A percentile compares a stretch with the other conserved stretches of the same genome.
Evolutionary conservation across 129 eudicot species (phyloP).

Genomic region (Chrysanthemum makinoi): DNA sequence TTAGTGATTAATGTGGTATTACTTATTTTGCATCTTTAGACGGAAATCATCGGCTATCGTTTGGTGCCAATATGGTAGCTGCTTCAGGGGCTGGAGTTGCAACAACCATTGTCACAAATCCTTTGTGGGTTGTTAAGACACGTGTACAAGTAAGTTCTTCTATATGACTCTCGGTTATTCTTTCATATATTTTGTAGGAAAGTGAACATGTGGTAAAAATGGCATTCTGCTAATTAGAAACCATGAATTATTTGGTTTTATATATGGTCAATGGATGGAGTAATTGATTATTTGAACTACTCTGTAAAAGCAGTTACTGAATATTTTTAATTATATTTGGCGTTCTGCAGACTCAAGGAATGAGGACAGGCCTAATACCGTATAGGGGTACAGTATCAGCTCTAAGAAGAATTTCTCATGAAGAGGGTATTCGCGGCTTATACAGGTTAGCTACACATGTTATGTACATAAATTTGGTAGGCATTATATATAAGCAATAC

Average conservation of each 20-base stretch:
- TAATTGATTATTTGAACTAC: too few species aligned
- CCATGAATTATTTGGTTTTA: too few species aligned
- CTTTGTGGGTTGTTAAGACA: slow-evolving; percentile 99
- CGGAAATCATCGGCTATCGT: slow-evolving; percentile 74
- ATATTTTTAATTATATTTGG: not conserved
- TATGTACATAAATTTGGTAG: not conserved
- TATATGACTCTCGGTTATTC: not conserved
- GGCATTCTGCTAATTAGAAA: too few species aligned
- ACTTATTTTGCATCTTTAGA: slow-evolving; percentile 42
- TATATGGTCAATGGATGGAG: too few species aligned
- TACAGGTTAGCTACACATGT: slow-evolving; percentile 58
- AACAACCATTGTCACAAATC: slow-evolving; percentile 83
- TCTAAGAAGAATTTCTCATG: slow-evolving; percentile 67
- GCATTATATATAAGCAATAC: not conserved
- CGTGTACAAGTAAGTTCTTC: slow-evolving; percentile 68
- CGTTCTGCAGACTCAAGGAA: slow-evolving; percentile 79
- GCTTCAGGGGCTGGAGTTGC: slow-evolving; percentile 99
- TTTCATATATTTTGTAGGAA: too few species aligned
- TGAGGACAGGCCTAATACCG: slow-evolving; percentile 66
- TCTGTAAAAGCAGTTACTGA: not conserved
- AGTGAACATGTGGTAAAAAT: too few species aligned
- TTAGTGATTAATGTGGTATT: slow-evolving; percentile 15
- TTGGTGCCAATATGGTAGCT: slow-evolving; percentile 93
- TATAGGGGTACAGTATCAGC: slow-evolving; percentile 89
- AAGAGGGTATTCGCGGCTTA: slow-evolving; percentile 94